Conservation (phyloP, 1,284 basidiomycete genomes). For the Hymenochaete sp. region DNA sequence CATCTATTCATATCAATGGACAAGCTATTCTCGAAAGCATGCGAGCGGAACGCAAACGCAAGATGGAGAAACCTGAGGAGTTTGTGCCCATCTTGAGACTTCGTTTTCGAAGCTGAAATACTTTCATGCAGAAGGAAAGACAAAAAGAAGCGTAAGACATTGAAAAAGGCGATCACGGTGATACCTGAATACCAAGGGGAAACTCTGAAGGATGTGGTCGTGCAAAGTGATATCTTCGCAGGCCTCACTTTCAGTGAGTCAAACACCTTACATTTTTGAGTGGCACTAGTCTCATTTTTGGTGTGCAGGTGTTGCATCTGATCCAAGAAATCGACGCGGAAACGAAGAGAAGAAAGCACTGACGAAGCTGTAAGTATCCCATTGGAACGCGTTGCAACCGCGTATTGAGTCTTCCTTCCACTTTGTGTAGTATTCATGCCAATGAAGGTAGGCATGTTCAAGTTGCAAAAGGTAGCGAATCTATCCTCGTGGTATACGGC, state of each 20-base stretch:
- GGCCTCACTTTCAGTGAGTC: constrained; percentile 71
- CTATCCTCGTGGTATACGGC: constrained; percentile 57
- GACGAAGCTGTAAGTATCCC: constrained; percentile 46
- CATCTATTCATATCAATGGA: constrained; percentile 9
- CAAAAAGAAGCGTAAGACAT: constrained; percentile 55
- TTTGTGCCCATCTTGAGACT: constrained; percentile 24
- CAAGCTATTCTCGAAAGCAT: constrained; percentile 47
- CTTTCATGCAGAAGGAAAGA: constrained; percentile 30
- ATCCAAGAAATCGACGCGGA: constrained; percentile 61
- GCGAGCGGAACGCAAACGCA: constrained; percentile 58
- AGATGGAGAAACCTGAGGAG: constrained; percentile 53
- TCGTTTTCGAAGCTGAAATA: background rate
- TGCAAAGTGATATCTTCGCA: constrained; percentile 60
- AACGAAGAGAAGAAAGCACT: constrained; percentile 60
- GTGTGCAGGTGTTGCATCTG: constrained; percentile 61
- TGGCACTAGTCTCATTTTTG: background rate
- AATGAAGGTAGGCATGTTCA: constrained; percentile 73
- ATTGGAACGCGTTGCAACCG: background rate
- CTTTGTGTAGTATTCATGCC: constrained; percentile 50
- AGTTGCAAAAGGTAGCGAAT: constrained; percentile 36
- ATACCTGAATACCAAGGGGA: constrained; percentile 60
- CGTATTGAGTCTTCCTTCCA: constrained; percentile 4
- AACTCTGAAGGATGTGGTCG: constrained; percentile 47
- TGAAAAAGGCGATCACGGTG: constrained; percentile 55
- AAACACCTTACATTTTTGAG: background rate